Percentiles rank a stretch among this genome's conserved stretches.
Conservation (phyloP, 257 asterid genomes). For the Pogostemon cablin region DNA sequence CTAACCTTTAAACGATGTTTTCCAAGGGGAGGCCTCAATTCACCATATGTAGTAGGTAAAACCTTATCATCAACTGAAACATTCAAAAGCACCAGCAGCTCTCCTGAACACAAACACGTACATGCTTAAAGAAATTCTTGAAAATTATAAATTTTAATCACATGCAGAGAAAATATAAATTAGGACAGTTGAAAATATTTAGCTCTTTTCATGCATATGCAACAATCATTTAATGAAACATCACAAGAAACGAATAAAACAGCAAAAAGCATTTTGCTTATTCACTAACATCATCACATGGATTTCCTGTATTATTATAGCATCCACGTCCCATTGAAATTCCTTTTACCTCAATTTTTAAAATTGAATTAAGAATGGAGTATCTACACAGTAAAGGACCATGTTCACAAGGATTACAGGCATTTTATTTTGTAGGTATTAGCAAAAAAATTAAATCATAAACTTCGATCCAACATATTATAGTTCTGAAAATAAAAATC, state of each 20-base stretch:
- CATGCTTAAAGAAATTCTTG: slow-evolving; percentile 27
- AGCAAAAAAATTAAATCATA: background rate
- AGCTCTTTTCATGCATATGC: background rate
- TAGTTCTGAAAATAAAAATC: background rate
- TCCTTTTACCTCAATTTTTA: background rate
- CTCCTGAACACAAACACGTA: slow-evolving; percentile 54
- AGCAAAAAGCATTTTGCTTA: slow-evolving; percentile 1
- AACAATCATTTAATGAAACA: background rate
- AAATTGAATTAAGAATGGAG: background rate
- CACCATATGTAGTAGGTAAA: slow-evolving; percentile 85
- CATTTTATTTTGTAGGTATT: background rate
- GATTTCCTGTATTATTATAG: slow-evolving; percentile 12
- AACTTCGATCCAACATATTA: background rate
- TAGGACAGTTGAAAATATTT: slow-evolving; percentile 12
- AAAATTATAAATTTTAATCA: slow-evolving; percentile 16
- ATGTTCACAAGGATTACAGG: background rate
- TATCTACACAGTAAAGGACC: background rate
- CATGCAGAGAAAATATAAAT: slow-evolving; percentile 7
- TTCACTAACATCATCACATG: background rate
- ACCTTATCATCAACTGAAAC: slow-evolving; percentile 78
- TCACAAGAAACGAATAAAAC: no score
- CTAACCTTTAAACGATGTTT: slow-evolving; percentile 90
- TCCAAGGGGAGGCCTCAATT: slow-evolving; percentile 96
- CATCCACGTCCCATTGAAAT: background rate
- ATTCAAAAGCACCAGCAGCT: slow-evolving; percentile 71